A percentile compares a stretch with the other conserved stretches of the same genome.
phyloP scores from a whole-genome alignment of 495 filamentous ascomycete genomes.

The Aspergillus sclerotiicarbonarius region DNA sequence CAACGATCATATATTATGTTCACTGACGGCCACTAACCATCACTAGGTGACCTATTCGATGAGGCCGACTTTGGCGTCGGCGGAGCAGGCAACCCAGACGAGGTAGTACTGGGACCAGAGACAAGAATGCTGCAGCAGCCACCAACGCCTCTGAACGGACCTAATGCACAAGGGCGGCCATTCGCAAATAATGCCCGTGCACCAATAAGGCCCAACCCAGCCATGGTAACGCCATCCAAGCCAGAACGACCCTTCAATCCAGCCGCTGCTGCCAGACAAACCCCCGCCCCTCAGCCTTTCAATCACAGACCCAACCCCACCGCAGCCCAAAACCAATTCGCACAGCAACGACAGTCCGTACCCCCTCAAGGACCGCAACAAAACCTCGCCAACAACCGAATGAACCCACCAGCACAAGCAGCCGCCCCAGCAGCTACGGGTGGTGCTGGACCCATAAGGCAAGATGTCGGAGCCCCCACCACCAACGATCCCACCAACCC shows the following conservation, averaged over 20 bases:
- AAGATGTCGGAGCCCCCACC: slow-evolving; percentile 26
- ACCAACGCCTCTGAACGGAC: slow-evolving; percentile 28
- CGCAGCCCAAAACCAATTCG: slow-evolving; percentile 13
- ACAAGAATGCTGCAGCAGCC: slow-evolving; percentile 23
- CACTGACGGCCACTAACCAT: slow-evolving; percentile 24
- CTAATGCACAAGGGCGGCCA: slow-evolving; percentile 25
- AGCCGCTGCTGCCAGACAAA: slow-evolving; percentile 24
- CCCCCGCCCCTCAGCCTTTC: slow-evolving; percentile 18
- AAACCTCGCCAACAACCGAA: slow-evolving; percentile 24
- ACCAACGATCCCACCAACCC: slow-evolving; percentile 14
- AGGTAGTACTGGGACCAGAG: slow-evolving; percentile 47
- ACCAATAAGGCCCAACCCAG: slow-evolving; percentile 22
- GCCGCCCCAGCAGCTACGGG: slow-evolving; percentile 8
- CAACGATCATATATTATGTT: not conserved
- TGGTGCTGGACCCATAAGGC: slow-evolving; percentile 24
- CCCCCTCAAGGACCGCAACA: slow-evolving; percentile 18
- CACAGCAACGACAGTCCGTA: slow-evolving; percentile 21
- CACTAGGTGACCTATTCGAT: slow-evolving; percentile 60
- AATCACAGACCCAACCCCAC: slow-evolving; percentile 25
- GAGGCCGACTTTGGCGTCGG: slow-evolving; percentile 68
- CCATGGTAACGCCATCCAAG: slow-evolving; percentile 43
- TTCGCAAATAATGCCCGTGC: slow-evolving; percentile 17
- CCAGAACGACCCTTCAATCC: slow-evolving; percentile 36
- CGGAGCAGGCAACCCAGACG: slow-evolving; percentile 61
- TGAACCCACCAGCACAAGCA: slow-evolving; percentile 23